Percentiles rank a stretch among this genome's conserved stretches.
Conservation (phyloP, 2,329 filamentous ascomycete genomes). For the Trichoderma aggressivum region DNA sequence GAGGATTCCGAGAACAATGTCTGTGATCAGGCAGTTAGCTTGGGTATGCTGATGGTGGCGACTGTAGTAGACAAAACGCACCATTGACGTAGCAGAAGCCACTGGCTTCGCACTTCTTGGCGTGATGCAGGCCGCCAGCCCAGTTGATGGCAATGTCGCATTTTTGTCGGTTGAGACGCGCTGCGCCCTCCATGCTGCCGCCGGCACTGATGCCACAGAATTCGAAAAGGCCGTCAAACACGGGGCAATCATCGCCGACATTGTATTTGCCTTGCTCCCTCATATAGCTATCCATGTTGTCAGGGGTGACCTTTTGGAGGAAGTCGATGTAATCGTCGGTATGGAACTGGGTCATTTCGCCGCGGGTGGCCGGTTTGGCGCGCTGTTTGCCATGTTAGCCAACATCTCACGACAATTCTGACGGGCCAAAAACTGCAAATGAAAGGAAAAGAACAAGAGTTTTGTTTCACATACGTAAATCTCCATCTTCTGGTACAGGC, state of each 20-base stretch:
- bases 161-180: constrained; percentile 83
- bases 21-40: constrained; percentile 41
- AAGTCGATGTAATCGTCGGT: constrained; percentile 96
- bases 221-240: constrained; percentile 96
- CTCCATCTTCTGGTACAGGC: constrained; percentile 94
- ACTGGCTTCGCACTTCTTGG: constrained; percentile 92
- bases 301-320: constrained; percentile 88
- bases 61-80: constrained; percentile 34
- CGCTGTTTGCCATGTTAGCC: constrained; percentile 47
- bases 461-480: constrained; percentile 62
- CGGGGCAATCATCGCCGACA: constrained; percentile 92
- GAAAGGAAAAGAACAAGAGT: not conserved
- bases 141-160: constrained; percentile 98
- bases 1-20: constrained; percentile 93
- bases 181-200: constrained; percentile 89
- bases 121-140: constrained; percentile 95
- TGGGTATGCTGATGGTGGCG: not conserved
- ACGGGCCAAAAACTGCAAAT: not conserved
- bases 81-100: constrained; percentile 99
- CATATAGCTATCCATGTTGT: constrained; percentile 94
- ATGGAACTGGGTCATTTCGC: constrained; percentile 93
- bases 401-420: not conserved
- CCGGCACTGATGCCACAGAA: constrained; percentile 95
- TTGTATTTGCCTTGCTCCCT: constrained; percentile 94
- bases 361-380: constrained; percentile 79